Conservation (phyloP, 768 basidiomycete species). For the Sarcodon sp. region DNA sequence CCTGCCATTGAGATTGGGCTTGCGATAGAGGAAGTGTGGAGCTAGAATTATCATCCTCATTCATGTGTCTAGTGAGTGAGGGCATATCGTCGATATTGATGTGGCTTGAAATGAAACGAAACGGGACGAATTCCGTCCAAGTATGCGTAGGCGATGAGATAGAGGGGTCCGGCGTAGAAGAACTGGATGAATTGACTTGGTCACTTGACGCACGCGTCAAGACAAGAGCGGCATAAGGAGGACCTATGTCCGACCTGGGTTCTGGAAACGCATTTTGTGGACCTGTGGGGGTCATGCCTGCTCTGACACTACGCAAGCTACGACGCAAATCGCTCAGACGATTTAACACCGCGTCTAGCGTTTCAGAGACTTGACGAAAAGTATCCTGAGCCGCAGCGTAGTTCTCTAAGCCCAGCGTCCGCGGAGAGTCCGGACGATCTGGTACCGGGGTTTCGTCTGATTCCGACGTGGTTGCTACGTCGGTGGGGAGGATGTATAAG, state of each 20-base stretch:
- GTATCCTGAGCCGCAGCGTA: background rate
- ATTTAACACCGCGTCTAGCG: background rate
- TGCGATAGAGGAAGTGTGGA: background rate
- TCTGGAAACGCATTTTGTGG: background rate
- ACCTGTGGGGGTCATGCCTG: background rate
- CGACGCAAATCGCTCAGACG: slow-evolving; percentile 1
- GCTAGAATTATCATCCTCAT: background rate
- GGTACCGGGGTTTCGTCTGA: background rate
- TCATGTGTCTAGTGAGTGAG: too few relatives aligned
- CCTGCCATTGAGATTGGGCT: background rate
- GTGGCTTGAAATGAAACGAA: background rate
- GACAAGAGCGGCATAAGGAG: background rate
- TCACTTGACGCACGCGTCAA: background rate
- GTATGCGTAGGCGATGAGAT: background rate
- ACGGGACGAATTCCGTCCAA: background rate
- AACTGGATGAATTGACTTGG: background rate
- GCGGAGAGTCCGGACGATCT: background rate
- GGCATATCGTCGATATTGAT: too few relatives aligned
- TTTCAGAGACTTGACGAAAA: background rate
- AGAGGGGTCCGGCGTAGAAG: background rate
- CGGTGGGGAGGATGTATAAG: background rate
- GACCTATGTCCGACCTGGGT: background rate
- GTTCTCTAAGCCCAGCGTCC: background rate
- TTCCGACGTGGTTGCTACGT: background rate
- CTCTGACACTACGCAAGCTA: background rate